Conservation (phyloP, 768 basidiomycete genomes). For the Dictyophora rubrovolvata region DNA sequence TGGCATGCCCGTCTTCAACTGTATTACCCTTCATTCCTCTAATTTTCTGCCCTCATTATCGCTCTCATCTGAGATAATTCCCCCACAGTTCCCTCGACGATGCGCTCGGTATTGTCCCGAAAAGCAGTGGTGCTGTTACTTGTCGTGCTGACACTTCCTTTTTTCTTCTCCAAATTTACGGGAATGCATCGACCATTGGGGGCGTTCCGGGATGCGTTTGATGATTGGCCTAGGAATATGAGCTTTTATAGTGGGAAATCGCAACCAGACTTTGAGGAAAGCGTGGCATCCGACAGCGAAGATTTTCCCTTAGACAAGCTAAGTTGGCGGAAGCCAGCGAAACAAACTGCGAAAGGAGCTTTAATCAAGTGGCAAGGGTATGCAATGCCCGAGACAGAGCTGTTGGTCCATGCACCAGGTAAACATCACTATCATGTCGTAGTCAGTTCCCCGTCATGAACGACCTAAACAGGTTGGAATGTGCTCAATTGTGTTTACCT, state of each 20-base stretch:
- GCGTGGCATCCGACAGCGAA: constrained; percentile 1
- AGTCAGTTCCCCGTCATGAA: background rate
- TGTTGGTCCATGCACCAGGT: constrained; percentile 75
- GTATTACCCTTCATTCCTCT: background rate
- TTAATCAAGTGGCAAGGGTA: constrained; percentile 28
- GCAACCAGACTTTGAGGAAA: constrained; percentile 8
- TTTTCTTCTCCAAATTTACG: constrained; percentile 33
- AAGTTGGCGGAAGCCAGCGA: constrained; percentile 17
- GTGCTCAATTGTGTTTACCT: constrained; percentile 78
- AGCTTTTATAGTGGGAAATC: constrained; percentile 6
- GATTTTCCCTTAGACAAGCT: constrained; percentile 2
- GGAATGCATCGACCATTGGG: constrained; percentile 17
- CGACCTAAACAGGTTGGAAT: constrained; percentile 62
- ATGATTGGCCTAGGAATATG: constrained; percentile 12
- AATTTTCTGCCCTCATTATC: no score
- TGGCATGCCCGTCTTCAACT: no score
- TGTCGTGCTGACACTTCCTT: constrained; percentile 36
- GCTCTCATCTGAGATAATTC: background rate
- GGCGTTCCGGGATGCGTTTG: background rate
- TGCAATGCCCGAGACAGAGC: constrained; percentile 45
- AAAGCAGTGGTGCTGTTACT: constrained; percentile 46
- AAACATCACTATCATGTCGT: constrained; percentile 12
- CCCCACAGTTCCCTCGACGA: background rate
- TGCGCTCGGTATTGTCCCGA: constrained; percentile 32
- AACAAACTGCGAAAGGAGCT: background rate